Conservation (phyloP, 208 protist species). For the Crithidia thermophila region DNA sequence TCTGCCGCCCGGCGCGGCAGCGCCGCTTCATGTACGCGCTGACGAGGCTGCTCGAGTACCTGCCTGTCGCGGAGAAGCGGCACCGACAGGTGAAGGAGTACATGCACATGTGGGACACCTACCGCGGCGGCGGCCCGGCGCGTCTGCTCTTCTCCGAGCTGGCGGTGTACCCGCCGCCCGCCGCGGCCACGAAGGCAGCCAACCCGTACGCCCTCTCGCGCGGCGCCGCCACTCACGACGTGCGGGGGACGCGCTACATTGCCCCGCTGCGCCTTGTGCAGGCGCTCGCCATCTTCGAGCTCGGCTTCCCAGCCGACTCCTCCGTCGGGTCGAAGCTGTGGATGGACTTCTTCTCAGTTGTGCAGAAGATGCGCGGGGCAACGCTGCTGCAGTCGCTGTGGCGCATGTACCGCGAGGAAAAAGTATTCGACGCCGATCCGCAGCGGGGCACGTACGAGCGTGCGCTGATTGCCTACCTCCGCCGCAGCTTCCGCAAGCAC, state of each 20-base stretch:
- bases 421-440: slow-evolving; percentile 54
- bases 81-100: slow-evolving; percentile 59
- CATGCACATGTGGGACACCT: slow-evolving; percentile 64
- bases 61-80: slow-evolving; percentile 60
- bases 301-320: slow-evolving; percentile 69
- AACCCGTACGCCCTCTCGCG: slow-evolving; percentile 30
- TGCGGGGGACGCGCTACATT: slow-evolving; percentile 41
- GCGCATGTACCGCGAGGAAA: slow-evolving; percentile 71
- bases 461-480: slow-evolving; percentile 40
- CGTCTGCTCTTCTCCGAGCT: slow-evolving; percentile 51
- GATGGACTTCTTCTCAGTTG: slow-evolving; percentile 79
- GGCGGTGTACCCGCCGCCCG: slow-evolving; percentile 49
- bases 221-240: neutral
- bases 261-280: slow-evolving; percentile 69
- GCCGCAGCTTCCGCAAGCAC: slow-evolving; percentile 59
- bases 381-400: slow-evolving; percentile 84
- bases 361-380: slow-evolving; percentile 69
- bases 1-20: slow-evolving; percentile 66
- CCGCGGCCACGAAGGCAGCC: neutral
- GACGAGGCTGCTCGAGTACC: slow-evolving; percentile 63
- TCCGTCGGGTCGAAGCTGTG: slow-evolving; percentile 76
- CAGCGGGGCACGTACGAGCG: slow-evolving; percentile 33
- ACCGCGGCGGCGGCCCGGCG: slow-evolving; percentile 59
- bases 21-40: slow-evolving; percentile 75
- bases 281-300: slow-evolving; percentile 71